Evolutionary conservation across 805 yeast species (phyloP), one percentile per base, ranked within the genome.

Genomic region (Kodamaea kakaduensis): DNA sequence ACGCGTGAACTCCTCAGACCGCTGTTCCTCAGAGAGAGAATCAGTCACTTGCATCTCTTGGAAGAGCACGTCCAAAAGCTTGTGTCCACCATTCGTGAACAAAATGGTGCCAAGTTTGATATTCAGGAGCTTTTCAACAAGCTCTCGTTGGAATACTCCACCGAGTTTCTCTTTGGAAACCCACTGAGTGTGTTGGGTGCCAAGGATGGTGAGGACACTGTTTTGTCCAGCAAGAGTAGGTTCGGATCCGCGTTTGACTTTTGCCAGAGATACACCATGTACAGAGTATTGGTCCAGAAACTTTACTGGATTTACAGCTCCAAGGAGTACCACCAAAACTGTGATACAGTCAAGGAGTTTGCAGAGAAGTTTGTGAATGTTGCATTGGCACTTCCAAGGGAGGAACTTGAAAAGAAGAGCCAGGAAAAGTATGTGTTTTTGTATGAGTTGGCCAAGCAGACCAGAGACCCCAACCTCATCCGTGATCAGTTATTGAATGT

Each of bases 401-500:
- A 51, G 41, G 63, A 57, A 30, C 50, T 56, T 22, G 60, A 46
- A 20, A 45, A 46, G 44, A 40, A 30, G 36, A 54, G 59, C 12
- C 48, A 46, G 20, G 69, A 55, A 21, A 58, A 65, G 18, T 72
- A 68, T 40, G 63, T 68, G 10, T 70, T 73, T 47, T 59, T 73
- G 32, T 58, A 59, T 30, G 76, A 69, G 45, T 58, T 73, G 36
- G 68, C 59, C 31, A 62, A 64, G 49, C 67, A 69, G 48, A 69
- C 76, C 10, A 58, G 65, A 36, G 71, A 73, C 44, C 70, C 71
- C 14, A 49, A 38, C 29, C 58, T 61, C n/a, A 64, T 73, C 37
- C 59, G 76, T 33, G 75, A 70, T 48, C 77, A 73, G 54, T 56
- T 69, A 17, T 56, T 72, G 47, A 71, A 69, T 44, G 64, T 73